phyloP scores from a whole-genome alignment of 768 basidiomycete genomes.

The Pleurotus tuoliensis region DNA sequence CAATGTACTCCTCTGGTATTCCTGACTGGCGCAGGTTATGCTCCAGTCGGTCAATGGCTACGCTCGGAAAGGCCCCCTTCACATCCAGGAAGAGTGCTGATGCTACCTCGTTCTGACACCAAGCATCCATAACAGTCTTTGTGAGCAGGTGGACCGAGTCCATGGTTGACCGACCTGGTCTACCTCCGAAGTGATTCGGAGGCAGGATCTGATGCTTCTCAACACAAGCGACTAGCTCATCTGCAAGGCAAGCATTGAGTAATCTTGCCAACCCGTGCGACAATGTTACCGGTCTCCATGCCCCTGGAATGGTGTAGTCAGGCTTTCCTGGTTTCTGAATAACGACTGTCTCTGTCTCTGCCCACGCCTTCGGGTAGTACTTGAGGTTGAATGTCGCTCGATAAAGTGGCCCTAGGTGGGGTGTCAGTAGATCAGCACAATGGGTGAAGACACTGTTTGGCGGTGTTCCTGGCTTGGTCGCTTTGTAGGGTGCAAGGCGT shows the following conservation, averaged over 20 bases:
- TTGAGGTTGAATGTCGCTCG: constrained; percentile 23
- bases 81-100: constrained; percentile 25
- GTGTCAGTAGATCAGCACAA: constrained; percentile 7
- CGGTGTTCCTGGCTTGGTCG: constrained; percentile 17
- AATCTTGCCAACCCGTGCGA: constrained; percentile 13
- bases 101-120: constrained; percentile 18
- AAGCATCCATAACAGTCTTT: constrained; percentile 16
- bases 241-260: constrained; percentile 8
- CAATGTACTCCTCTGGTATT: constrained; percentile 17
- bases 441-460: constrained; percentile 19
- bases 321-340: constrained; percentile 32
- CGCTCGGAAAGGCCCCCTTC: constrained; percentile 24
- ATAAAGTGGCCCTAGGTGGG: constrained; percentile 16
- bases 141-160: constrained; percentile 23
- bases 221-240: constrained; percentile 10
- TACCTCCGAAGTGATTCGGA: constrained; percentile 22
- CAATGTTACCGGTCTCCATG: constrained; percentile 29
- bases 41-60: constrained; percentile 11
- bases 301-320: constrained; percentile 28
- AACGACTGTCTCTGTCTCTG: constrained; percentile 21
- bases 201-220: constrained; percentile 20
- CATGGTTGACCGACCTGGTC: constrained; percentile 23
- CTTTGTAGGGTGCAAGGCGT: constrained; percentile 22
- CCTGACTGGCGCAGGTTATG: constrained; percentile 19
- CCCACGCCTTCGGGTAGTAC: constrained; percentile 25